A percentile compares a stretch with the other conserved stretches of the same genome.
Evolutionary conservation across 495 filamentous ascomycete species (phyloP).

Genomic region (Copromyces sp.): DNA sequence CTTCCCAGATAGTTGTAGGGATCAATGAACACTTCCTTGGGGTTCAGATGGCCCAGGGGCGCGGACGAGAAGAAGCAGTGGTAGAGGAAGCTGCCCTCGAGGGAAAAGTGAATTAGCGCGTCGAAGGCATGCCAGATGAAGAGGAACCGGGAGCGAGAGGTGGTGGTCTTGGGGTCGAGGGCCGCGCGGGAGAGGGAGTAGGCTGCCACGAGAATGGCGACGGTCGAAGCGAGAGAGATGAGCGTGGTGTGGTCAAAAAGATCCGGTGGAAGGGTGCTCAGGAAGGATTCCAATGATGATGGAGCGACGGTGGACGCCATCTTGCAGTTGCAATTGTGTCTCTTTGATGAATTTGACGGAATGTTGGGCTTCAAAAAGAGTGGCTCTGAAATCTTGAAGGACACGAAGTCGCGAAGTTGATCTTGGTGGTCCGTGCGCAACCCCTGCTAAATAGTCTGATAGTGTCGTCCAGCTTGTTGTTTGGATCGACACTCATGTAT

Average conservation of each 20-base stretch:
- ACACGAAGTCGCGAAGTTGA: background rate
- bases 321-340: background rate
- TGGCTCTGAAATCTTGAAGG: background rate
- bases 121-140: conserved; percentile 97
- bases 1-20: conserved; percentile 33
- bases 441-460: background rate
- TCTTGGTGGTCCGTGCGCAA: background rate
- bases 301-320: conserved; percentile 12
- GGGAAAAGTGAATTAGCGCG: conserved; percentile 74
- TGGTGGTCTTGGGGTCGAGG: conserved; percentile 27
- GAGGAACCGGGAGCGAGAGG: conserved; percentile 47
- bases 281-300: background rate
- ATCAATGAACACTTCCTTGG: conserved; percentile 25
- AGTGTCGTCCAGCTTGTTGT: background rate
- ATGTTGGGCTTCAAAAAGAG: background rate
- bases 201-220: conserved; percentile 38
- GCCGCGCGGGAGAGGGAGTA: conserved; percentile 33
- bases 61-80: conserved; percentile 77
- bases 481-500: background rate
- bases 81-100: conserved; percentile 87
- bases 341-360: background rate
- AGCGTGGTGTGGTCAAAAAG: conserved; percentile 46
- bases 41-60: conserved; percentile 23
- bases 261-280: conserved; percentile 24
- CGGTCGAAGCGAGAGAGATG: conserved; percentile 39